Conservation (phyloP, 192 early-diverging fungal species). For the Backusella mclennaniae region DNA sequence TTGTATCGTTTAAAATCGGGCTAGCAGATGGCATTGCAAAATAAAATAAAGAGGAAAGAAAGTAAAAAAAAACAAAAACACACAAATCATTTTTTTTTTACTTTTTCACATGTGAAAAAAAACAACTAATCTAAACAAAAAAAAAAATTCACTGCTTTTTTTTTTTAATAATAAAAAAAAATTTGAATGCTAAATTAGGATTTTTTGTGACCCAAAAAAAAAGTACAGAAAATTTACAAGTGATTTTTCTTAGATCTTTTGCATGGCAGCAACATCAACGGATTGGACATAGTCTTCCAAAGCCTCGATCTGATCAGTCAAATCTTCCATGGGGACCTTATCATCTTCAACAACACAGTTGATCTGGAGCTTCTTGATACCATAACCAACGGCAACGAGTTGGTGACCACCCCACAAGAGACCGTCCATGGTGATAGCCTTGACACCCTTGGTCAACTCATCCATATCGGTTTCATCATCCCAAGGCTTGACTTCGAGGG, state of each 20-base stretch:
- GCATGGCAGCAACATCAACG: conserved; percentile 85
- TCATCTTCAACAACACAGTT: conserved; percentile 91
- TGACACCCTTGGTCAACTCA: conserved; percentile 71
- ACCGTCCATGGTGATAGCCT: conserved; percentile 80
- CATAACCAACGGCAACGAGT: conserved; percentile 85
- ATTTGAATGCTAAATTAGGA: neutral
- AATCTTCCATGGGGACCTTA: conserved; percentile 85
- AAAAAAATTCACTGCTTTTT: neutral
- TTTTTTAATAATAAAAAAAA: neutral
- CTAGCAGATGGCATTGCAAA: neutral
- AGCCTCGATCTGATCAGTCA: conserved; percentile 74
- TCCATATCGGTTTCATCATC: conserved; percentile 93
- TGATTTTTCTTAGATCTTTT: conserved; percentile 83
- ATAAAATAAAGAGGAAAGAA: neutral
- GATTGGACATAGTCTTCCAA: conserved; percentile 91
- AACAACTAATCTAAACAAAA: neutral
- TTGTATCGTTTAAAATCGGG: conserved; percentile 5
- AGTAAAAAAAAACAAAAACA: neutral
- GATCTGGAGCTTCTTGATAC: conserved; percentile 96
- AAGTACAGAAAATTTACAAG: neutral
- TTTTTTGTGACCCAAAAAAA: neutral
- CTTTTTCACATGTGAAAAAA: neutral
- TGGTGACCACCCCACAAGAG: conserved; percentile 85
- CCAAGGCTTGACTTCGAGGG: conserved; percentile 97
- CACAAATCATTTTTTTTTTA: neutral